A percentile compares a stretch with the other conserved stretches of the same genome.
phyloP scores from a whole-genome alignment of 495 filamentous ascomycete species.

The Penicillium paxilli region DNA sequence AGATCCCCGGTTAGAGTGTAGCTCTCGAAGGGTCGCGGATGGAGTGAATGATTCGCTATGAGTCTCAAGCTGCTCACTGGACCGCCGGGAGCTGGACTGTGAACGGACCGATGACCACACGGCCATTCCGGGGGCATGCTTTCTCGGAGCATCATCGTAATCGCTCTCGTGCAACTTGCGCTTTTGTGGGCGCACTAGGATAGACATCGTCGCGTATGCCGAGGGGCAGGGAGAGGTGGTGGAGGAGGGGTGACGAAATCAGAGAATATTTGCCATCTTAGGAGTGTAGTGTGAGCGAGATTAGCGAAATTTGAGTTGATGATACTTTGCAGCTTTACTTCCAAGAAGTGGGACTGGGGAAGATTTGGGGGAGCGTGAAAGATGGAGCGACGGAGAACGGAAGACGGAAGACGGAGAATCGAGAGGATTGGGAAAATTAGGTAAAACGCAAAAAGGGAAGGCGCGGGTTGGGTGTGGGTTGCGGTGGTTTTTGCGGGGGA shows the following conservation, averaged over 20 bases:
- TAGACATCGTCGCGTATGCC: constrained; percentile 31
- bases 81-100: constrained; percentile 13
- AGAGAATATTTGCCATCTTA: not conserved
- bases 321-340: too few species aligned
- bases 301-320: too few species aligned
- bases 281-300: not conserved
- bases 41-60: constrained; percentile 22
- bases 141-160: constrained; percentile 26
- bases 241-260: not conserved
- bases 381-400: too few species aligned
- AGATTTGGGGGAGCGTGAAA: not conserved
- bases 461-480: not conserved
- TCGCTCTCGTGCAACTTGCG: constrained; percentile 37
- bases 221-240: not conserved
- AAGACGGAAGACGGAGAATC: not conserved
- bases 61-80: constrained; percentile 23
- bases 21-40: constrained; percentile 26
- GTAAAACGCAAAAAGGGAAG: not conserved
- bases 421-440: not conserved
- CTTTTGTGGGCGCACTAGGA: constrained; percentile 38
- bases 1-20: constrained; percentile 34
- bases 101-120: not conserved
- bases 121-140: constrained; percentile 4
- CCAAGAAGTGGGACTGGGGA: not conserved
- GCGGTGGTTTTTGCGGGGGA: constrained; percentile 18